A percentile compares a stretch with the other conserved stretches of the same genome.
These are phyloP conservation scores for Metschnikowia amazonensis DNA, from an alignment of 805 yeast genomes.

Conservation along the genomic window DNA sequence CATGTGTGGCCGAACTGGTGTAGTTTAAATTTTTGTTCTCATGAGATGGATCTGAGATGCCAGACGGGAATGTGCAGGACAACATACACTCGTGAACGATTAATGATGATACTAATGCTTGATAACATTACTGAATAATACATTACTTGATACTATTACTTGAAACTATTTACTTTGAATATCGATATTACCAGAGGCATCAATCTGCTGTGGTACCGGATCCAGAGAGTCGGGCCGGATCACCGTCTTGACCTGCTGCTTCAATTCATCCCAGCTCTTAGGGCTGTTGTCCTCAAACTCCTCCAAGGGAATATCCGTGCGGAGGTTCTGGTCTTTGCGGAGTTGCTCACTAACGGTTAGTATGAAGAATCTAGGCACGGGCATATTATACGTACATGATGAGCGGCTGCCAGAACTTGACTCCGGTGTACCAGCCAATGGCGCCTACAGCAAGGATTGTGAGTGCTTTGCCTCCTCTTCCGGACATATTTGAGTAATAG, in stretches of 20 bases:
- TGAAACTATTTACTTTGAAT: neutral
- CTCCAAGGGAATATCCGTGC: slow-evolving; percentile 57
- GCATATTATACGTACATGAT: slow-evolving; percentile 48
- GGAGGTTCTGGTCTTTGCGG: slow-evolving; percentile 59
- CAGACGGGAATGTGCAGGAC: neutral
- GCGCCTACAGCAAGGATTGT: slow-evolving; percentile 24
- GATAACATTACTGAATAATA: too few relatives aligned
- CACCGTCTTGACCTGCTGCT: slow-evolving; percentile 27
- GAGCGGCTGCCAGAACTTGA: slow-evolving; percentile 70
- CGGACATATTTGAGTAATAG: slow-evolving; percentile 15
- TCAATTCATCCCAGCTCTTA: slow-evolving; percentile 37
- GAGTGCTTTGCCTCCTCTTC: slow-evolving; percentile 24
- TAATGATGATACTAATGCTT: too few relatives aligned
- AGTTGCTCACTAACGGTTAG: slow-evolving; percentile 49
- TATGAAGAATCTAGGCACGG: slow-evolving; percentile 1
- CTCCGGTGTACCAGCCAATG: slow-evolving; percentile 46
- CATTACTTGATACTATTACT: neutral
- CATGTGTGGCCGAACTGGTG: slow-evolving; percentile 37
- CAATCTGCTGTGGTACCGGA: neutral
- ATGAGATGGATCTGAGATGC: slow-evolving; percentile 2
- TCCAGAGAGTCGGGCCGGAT: slow-evolving; percentile 27
- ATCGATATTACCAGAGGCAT: too few relatives aligned
- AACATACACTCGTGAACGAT: too few relatives aligned
- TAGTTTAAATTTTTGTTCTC: slow-evolving; percentile 5
- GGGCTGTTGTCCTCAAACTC: slow-evolving; percentile 35